Base-by-base conservation (phyloP, 345 rosid species). In the Pseudoturritis turrita region DNA sequence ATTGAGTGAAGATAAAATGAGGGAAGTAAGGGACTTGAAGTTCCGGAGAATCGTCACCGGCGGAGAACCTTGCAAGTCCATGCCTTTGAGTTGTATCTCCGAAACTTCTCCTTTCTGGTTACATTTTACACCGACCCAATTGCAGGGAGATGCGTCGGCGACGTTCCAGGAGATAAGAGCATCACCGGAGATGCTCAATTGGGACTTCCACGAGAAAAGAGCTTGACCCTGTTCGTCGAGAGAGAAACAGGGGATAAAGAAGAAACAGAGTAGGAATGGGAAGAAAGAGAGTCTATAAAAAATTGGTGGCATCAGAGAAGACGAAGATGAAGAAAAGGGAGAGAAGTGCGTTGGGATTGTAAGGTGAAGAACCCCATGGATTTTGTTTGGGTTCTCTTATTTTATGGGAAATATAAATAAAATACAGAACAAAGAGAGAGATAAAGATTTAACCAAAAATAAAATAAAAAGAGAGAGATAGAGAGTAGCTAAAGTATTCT, bases 141-240 rank as follows among this genome's bases (percentile, higher is more conserved):
- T 79, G 87, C 98, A 93, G 23, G 94, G 86, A 71, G 66, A 78
- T 47, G 70, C 45, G 81, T 84, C 83, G 10, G 77, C 50, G 26
- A 85, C 68, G 41, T 62, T 85, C 98, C 98, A 93, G 9, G 93
- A 82, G 18, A 37, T 4, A 2, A 89, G 70, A n/a, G 54, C 79
- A 59, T 77, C 78, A 36, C 80, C 62, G 37, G 96, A 79, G 74
- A 73, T 78, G 83, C 81, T 84, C 2, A 90, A 62, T 26, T 80
- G 77, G 74, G 81, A 75, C 82, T 86, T 92, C 98, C 98, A 92
- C 81, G 86, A 49, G 10, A 87, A 59, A n/a, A 92, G 88, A 79
- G 87, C 86, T 60, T 82, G 86, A 43, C 85, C 89, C 51, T 92
- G 89, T 44, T 81, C 82, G 68, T 90, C 83, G 12, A 88, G 64